Conservation (phyloP, 2,329 filamentous ascomycete species). For the Aureobasidium leucospermi region DNA sequence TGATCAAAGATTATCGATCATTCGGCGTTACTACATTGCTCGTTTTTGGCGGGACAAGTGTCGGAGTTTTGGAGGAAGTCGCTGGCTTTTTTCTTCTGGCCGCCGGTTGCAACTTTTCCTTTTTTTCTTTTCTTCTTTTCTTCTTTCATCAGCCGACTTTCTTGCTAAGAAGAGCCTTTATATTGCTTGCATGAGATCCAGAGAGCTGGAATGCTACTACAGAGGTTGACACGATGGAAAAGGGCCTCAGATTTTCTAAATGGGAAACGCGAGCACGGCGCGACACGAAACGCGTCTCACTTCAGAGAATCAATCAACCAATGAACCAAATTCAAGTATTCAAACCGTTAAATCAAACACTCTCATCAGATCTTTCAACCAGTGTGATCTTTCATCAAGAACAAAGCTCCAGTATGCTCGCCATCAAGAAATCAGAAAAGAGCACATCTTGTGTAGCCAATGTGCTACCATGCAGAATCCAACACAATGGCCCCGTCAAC, state of each 20-base stretch:
- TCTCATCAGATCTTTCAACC: background rate
- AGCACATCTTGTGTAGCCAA: constrained; percentile 48
- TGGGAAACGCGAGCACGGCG: background rate
- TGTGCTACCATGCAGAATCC: constrained; percentile 71
- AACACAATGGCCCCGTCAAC: constrained; percentile 67
- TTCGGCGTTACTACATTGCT: background rate
- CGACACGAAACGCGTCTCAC: background rate
- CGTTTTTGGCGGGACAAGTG: background rate
- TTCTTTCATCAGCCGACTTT: background rate
- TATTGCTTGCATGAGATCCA: background rate
- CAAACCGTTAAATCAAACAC: background rate
- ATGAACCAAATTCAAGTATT: background rate
- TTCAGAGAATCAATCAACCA: background rate
- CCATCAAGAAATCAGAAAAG: constrained; percentile 30
- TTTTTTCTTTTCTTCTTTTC: background rate
- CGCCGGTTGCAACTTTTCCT: background rate
- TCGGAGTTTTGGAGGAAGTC: background rate
- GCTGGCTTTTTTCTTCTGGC: background rate
- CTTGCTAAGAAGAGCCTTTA: background rate
- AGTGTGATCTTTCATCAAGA: background rate
- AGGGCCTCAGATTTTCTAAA: background rate
- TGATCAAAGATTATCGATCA: background rate
- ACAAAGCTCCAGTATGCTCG: constrained; percentile 29
- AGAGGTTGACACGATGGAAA: background rate
- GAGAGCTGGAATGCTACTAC: background rate